Conservation (phyloP, 2,329 filamentous ascomycete species). For the Colletotrichum higginsianum region DNA sequence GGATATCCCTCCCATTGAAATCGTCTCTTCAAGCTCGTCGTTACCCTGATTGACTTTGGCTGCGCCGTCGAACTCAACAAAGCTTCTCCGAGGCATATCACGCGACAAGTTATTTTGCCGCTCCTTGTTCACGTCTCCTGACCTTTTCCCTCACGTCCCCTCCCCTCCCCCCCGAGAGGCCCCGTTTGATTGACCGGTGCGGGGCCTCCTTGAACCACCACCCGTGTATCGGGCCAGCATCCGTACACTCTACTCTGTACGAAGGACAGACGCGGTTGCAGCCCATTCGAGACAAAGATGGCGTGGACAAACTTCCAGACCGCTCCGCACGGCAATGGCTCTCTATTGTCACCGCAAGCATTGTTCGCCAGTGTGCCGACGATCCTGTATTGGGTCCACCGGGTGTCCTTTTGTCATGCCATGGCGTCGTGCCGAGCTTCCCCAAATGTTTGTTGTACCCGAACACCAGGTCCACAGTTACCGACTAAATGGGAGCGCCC, state of each 20-base stretch:
- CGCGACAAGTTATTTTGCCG: slow-evolving; percentile 4
- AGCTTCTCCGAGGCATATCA: slow-evolving; percentile 6
- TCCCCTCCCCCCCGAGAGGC: no score
- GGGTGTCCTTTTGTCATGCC: slow-evolving; percentile 7
- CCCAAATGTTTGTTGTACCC: slow-evolving; percentile 21
- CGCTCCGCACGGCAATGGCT: not conserved
- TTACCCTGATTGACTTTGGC: slow-evolving; percentile 36
- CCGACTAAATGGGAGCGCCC: slow-evolving; percentile 6
- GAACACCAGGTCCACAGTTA: slow-evolving; percentile 8
- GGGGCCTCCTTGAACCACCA: slow-evolving; percentile 18
- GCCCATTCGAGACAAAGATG: slow-evolving; percentile 21
- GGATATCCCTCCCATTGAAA: slow-evolving; percentile 1
- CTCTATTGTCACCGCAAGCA: not conserved
- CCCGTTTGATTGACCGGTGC: slow-evolving; percentile 34
- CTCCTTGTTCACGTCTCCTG: not conserved
- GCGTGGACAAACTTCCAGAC: slow-evolving; percentile 10
- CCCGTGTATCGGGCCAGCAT: no score
- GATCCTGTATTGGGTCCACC: not conserved
- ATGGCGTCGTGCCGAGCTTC: slow-evolving; percentile 30
- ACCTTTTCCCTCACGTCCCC: not conserved
- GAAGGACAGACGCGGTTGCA: not conserved
- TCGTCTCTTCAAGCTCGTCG: not conserved
- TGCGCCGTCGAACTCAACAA: slow-evolving; percentile 22
- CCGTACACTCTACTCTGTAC: not conserved
- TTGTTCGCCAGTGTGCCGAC: not conserved